phyloP scores from a whole-genome alignment of 83 land plant species.

The Picea engelmannii region DNA sequence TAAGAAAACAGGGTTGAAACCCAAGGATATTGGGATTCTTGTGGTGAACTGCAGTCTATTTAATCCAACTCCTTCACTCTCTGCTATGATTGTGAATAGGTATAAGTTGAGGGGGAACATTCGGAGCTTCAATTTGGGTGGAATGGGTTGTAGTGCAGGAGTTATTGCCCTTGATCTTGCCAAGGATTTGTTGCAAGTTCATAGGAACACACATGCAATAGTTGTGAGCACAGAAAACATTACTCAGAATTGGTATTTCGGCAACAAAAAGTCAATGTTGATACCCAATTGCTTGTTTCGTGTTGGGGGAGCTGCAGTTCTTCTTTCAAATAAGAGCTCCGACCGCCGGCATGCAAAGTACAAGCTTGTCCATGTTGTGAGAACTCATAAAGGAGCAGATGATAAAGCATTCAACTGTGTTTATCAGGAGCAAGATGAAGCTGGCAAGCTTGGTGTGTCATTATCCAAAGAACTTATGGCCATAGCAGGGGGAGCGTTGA shows the following conservation, averaged over 20 bases:
- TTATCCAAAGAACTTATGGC: constrained; percentile 26
- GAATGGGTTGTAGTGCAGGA: too few relatives aligned
- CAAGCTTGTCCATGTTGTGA: constrained; percentile 32
- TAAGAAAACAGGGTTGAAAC: too few relatives aligned
- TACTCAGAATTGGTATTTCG: constrained; percentile 68
- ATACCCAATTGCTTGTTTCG: constrained; percentile 57
- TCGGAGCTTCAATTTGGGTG: too few relatives aligned
- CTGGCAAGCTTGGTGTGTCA: constrained; percentile 24
- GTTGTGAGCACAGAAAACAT: constrained; percentile 69
- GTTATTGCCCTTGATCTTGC: too few relatives aligned
- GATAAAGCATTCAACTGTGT: constrained; percentile 33
- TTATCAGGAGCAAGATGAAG: constrained; percentile 29
- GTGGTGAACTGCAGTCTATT: too few relatives aligned
- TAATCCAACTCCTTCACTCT: too few relatives aligned
- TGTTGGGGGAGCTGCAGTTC: constrained; percentile 49
- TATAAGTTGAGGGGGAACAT: too few relatives aligned
- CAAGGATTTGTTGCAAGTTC: too few relatives aligned
- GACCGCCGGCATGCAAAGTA: constrained; percentile 46
- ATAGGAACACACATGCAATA: constrained; percentile 43
- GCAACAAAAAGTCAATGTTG: constrained; percentile 54
- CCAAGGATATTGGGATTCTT: too few relatives aligned
- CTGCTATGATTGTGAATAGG: too few relatives aligned
- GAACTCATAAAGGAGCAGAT: constrained; percentile 39
- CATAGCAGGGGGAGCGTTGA: constrained; percentile 28
- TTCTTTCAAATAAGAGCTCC: constrained; percentile 38